Conservation (phyloP, 2,329 filamentous ascomycete genomes). For the Raffaelea deltoideospora region DNA sequence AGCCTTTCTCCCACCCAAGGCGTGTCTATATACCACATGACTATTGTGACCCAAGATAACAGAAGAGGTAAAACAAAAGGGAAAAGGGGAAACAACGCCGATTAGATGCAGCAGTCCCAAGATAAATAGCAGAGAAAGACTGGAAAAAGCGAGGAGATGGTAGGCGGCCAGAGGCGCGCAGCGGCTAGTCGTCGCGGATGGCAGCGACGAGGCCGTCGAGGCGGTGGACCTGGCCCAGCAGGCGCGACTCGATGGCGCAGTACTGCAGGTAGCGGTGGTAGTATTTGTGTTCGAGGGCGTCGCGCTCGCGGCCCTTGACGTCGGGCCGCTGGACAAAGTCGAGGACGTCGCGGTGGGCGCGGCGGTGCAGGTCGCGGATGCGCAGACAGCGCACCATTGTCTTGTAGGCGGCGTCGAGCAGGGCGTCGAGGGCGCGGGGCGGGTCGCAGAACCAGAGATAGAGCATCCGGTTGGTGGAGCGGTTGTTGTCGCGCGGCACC, state of each 20-base stretch:
- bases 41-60: no score
- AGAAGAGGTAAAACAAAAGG: no score
- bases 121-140: no score
- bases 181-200: slow-evolving; percentile 58
- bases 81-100: no score
- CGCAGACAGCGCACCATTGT: slow-evolving; percentile 76
- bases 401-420: slow-evolving; percentile 77
- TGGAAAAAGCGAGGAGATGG: no score
- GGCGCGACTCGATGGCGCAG: slow-evolving; percentile 51
- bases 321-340: slow-evolving; percentile 74
- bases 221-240: slow-evolving; percentile 64
- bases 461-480: slow-evolving; percentile 67
- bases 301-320: slow-evolving; percentile 69
- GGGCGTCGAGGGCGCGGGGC: slow-evolving; percentile 50
- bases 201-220: slow-evolving; percentile 76
- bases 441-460: slow-evolving; percentile 88
- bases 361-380: slow-evolving; percentile 61
- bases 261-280: slow-evolving; percentile 45
- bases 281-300: slow-evolving; percentile 62
- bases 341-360: slow-evolving; percentile 56
- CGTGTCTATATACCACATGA: no score
- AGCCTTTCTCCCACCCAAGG: no score
- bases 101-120: no score
- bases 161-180: no score
- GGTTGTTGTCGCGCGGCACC: slow-evolving; percentile 74